These are phyloP conservation scores for Mucor saturninus DNA, from an alignment of 371 early-diverging fungal genomes.

Conservation along the genomic window DNA sequence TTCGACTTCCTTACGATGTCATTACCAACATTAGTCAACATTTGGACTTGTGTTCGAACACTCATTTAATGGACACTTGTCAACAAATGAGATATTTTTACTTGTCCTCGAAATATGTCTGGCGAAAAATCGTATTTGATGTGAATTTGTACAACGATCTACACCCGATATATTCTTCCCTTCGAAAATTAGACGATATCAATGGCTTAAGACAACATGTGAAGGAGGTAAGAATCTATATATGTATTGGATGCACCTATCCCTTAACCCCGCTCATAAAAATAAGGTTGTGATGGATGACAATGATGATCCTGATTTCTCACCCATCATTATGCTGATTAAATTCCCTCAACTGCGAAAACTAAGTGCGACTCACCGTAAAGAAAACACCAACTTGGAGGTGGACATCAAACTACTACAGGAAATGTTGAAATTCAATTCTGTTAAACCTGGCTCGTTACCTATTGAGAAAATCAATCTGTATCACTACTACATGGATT, in stretches of 20 bases:
- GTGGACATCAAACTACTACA: constrained; percentile 46
- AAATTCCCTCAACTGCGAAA: constrained; percentile 45
- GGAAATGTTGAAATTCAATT: constrained; percentile 35
- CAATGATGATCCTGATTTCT: constrained; percentile 43
- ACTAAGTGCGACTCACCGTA: constrained; percentile 40
- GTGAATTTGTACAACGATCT: constrained; percentile 27
- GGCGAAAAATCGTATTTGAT: constrained; percentile 45
- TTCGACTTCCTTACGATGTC: constrained; percentile 31
- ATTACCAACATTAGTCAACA: constrained; percentile 27
- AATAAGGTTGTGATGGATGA: constrained; percentile 47
- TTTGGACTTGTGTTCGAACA: constrained; percentile 43
- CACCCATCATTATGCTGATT: constrained; percentile 50
- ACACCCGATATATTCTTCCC: constrained; percentile 40
- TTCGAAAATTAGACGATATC: constrained; percentile 43
- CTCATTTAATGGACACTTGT: constrained; percentile 48
- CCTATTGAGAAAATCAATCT: constrained; percentile 34
- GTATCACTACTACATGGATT: constrained; percentile 45
- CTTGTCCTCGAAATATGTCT: constrained; percentile 33
- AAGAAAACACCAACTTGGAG: constrained; percentile 43
- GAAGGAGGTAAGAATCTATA: constrained; percentile 27
- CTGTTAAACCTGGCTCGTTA: constrained; percentile 28
- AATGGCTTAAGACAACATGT: constrained; percentile 40
- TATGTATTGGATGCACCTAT: too few relatives aligned
- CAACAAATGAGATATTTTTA: constrained; percentile 35
- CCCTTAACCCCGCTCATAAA: too few relatives aligned